Evolutionary conservation across 306 rosid species (phyloP).

Genomic region (Rubus parviflorus): DNA sequence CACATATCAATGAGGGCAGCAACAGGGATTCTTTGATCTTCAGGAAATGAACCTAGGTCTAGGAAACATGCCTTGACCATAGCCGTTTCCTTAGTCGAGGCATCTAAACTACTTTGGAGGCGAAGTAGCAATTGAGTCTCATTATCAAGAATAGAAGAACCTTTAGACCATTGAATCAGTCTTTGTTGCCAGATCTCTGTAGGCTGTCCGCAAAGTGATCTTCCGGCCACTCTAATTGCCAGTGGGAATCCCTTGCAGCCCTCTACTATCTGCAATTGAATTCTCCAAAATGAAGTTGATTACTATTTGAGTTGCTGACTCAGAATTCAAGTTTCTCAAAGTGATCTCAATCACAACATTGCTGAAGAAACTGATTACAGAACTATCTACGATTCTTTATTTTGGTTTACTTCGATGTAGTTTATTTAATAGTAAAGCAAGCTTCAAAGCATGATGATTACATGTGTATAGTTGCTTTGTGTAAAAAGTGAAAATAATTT

Average conservation of each 20-base stretch:
- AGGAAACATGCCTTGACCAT: slow-evolving; percentile 43
- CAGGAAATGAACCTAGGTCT: slow-evolving; percentile 61
- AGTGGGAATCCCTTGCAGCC: slow-evolving; percentile 50
- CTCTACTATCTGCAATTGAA: slow-evolving; percentile 48
- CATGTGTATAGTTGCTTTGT: not conserved
- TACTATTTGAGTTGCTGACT: no score
- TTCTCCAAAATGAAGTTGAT: not conserved
- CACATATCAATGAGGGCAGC: slow-evolving; percentile 61
- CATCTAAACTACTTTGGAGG: slow-evolving; percentile 49
- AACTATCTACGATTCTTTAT: not conserved
- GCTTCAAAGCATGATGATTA: not conserved
- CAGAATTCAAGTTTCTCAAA: not conserved
- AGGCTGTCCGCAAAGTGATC: slow-evolving; percentile 29
- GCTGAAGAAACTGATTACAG: not conserved
- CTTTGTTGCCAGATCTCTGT: slow-evolving; percentile 24
- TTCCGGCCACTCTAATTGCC: slow-evolving; percentile 46
- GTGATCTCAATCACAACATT: not conserved
- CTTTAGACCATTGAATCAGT: slow-evolving; percentile 23
- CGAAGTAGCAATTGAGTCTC: slow-evolving; percentile 24
- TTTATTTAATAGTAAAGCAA: not conserved
- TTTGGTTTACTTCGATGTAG: not conserved
- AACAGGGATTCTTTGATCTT: slow-evolving; percentile 55
- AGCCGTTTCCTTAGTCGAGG: not conserved
- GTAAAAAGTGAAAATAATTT: not conserved
- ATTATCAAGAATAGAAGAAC: slow-evolving; percentile 31